phyloP scores from a whole-genome alignment of 257 asterid species.

The Coffea canephora region DNA sequence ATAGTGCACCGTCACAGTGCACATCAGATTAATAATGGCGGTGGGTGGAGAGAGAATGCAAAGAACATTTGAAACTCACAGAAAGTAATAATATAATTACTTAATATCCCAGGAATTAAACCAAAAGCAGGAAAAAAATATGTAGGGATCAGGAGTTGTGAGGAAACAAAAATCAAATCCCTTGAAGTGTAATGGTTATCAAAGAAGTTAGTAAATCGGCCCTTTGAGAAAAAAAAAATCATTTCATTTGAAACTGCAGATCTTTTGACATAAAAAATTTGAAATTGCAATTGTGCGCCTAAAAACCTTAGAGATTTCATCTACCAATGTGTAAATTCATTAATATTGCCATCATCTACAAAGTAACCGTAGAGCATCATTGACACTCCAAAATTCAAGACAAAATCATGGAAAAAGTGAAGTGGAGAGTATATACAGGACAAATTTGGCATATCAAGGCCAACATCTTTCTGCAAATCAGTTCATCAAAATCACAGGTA shows the following conservation, averaged over 20 bases:
- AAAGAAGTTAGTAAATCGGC: too few species aligned
- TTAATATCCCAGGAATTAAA: not conserved
- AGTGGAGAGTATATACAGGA: not conserved
- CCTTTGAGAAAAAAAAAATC: too few species aligned
- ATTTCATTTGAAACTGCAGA: too few species aligned
- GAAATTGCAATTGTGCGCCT: not conserved
- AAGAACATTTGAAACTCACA: too few species aligned
- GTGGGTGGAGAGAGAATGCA: too few species aligned
- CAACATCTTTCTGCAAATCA: conserved; percentile 5
- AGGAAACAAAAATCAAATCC: not conserved
- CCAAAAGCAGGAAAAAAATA: not conserved
- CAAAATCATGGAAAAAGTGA: not conserved
- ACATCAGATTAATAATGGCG: too few species aligned
- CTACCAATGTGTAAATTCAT: too few species aligned
- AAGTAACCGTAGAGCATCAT: not conserved
- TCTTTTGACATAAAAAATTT: not conserved
- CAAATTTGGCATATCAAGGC: not conserved
- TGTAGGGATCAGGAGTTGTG: not conserved
- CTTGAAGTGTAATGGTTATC: not conserved
- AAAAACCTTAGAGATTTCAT: not conserved
- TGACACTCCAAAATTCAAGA: not conserved
- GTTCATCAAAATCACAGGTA: not conserved
- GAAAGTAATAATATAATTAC: too few species aligned
- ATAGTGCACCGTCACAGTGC: too few species aligned
- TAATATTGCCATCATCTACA: too few species aligned